Conservation (phyloP, 495 filamentous ascomycete species). For the Annulohypoxylon stygium region DNA sequence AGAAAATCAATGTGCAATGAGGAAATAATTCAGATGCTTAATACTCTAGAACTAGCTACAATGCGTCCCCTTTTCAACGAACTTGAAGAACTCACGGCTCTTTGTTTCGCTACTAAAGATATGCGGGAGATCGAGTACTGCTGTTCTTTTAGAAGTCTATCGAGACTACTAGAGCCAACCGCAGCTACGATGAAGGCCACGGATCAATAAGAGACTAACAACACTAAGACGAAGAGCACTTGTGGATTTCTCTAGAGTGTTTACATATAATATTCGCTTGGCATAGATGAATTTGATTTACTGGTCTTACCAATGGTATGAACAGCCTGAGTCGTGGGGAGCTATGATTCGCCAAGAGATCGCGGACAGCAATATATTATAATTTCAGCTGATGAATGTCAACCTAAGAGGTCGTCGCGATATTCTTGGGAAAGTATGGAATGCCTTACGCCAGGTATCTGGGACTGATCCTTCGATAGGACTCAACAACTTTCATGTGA, state of each 20-base stretch:
- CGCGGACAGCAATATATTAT: not conserved
- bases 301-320: not conserved
- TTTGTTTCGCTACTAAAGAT: not conserved
- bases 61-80: not conserved
- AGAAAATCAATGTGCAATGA: slow-evolving; percentile 4
- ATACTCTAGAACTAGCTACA: slow-evolving; percentile 3
- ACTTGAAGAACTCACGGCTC: not conserved
- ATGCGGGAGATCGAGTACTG: not conserved
- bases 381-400: not conserved
- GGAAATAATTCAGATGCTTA: slow-evolving; percentile 2
- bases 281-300: not conserved
- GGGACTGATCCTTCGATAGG: not conserved
- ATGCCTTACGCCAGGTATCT: not conserved
- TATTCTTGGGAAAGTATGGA: not conserved
- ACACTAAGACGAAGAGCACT: not conserved
- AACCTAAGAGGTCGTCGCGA: not conserved
- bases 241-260: not conserved
- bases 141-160: not conserved
- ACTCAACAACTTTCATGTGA: not conserved
- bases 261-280: not conserved
- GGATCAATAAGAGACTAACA: not conserved
- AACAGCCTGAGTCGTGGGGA: not conserved
- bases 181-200: not conserved
- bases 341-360: not conserved
- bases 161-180: not conserved